A percentile compares a stretch with the other conserved stretches of the same genome.
Evolutionary conservation across 2,329 filamentous ascomycete species (phyloP).

Genomic region (Colletotrichum musae): DNA sequence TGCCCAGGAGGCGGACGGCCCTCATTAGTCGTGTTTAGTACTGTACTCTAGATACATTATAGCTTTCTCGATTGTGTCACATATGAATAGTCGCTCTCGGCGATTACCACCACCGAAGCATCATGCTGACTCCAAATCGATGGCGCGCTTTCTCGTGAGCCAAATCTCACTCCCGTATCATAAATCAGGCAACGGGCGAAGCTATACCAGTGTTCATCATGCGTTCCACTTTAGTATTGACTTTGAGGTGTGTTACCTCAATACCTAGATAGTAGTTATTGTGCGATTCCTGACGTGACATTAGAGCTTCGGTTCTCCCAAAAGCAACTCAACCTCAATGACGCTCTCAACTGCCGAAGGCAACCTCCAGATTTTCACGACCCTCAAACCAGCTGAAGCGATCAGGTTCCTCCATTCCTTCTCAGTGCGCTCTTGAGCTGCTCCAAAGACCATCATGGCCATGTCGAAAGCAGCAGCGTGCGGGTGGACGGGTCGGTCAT

Average conservation of each 20-base stretch:
- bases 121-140: neutral
- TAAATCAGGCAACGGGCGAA: neutral
- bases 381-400: slow-evolving; percentile 14
- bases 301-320: slow-evolving; percentile 50
- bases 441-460: slow-evolving; percentile 16
- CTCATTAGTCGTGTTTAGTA: too few relatives aligned
- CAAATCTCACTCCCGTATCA: slow-evolving; percentile 18
- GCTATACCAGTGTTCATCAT: slow-evolving; percentile 13
- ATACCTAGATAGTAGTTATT: too few relatives aligned
- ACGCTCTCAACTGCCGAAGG: slow-evolving; percentile 9
- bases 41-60: too few relatives aligned
- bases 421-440: slow-evolving; percentile 23
- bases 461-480: slow-evolving; percentile 20
- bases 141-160: neutral
- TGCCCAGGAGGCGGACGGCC: too few relatives aligned
- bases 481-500: slow-evolving; percentile 44
- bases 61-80: too few relatives aligned
- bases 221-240: slow-evolving; percentile 8
- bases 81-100: neutral
- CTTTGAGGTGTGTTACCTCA: too few relatives aligned
- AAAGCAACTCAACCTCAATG: slow-evolving; percentile 10
- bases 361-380: slow-evolving; percentile 28
- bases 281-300: too few relatives aligned
- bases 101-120: neutral
- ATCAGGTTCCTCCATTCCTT: slow-evolving; percentile 22